phyloP scores from a whole-genome alignment of 495 filamentous ascomycete species.

The Pyronema omphalodes region DNA sequence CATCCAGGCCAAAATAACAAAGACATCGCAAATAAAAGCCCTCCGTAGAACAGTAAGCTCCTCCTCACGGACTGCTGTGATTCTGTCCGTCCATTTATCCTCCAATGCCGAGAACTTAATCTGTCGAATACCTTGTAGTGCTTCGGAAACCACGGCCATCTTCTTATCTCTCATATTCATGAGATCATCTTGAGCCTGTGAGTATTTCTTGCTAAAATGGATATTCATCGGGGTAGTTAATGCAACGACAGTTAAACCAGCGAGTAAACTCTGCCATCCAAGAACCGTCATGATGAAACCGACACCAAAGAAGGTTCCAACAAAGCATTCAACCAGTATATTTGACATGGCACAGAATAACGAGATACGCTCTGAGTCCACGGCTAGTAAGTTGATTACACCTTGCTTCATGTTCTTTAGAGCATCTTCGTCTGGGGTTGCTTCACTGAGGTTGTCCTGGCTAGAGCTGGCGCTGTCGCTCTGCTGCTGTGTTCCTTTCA shows the following conservation, averaged over 20 bases:
- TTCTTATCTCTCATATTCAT: conserved; percentile 64
- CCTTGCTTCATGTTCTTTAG: conserved; percentile 51
- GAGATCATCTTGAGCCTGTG: conserved; percentile 45
- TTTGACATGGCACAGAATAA: conserved; percentile 51
- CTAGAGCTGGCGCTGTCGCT: conserved; percentile 11
- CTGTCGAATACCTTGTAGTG: conserved; percentile 61
- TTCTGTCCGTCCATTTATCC: conserved; percentile 57
- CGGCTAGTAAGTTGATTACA: conserved; percentile 60
- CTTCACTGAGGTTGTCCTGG: conserved; percentile 17
- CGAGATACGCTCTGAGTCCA: conserved; percentile 55
- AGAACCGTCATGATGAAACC: conserved; percentile 48
- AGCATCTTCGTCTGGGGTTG: conserved; percentile 32
- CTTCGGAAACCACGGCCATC: conserved; percentile 61
- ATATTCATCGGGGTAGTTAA: conserved; percentile 52
- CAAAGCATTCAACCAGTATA: conserved; percentile 40
- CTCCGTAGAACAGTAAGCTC: conserved; percentile 50
- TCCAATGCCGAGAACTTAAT: conserved; percentile 83
- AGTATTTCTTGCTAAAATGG: conserved; percentile 47
- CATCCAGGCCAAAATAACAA: background rate
- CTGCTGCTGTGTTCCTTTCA: conserved; percentile 38
- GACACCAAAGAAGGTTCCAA: conserved; percentile 46
- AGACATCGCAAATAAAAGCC: conserved; percentile 40
- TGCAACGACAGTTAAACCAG: conserved; percentile 46
- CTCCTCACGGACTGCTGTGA: conserved; percentile 41
- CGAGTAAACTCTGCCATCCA: conserved; percentile 50